Base-by-base conservation (phyloP, 768 basidiomycete species). In the Pisolithus tinctorius region DNA sequence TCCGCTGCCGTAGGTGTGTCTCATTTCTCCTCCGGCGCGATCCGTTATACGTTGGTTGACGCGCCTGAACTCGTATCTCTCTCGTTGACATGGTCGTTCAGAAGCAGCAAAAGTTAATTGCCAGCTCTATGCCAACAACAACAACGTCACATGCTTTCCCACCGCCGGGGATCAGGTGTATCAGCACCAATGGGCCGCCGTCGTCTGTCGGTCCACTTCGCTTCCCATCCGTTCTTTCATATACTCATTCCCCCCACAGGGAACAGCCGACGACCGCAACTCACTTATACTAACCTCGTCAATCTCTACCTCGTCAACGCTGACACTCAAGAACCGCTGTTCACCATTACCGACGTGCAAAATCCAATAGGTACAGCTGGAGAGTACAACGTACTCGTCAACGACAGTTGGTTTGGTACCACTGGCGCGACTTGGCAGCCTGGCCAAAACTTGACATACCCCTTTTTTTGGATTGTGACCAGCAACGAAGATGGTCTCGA, bases 391-490 rank as follows among this genome's bases (percentile, higher is more conserved):
- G 67, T 79, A 2, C 78, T 74, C 31, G 84, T 87, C 41, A 77
- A 91, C 61, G 91, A 93, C 64, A 63, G 73, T 14, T 92, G 87
- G 88, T 91, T 81, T 66, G 86, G 84, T 29, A 34, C 58, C 1
- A 65, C 74, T 25, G 86, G 83, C 27, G 48, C 63, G 29, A 57
- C 66, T 2, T 84, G 77, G 70, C 65, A 62, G 49, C 63, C 75
- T 43, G 77, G 77, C 39, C 58, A 69, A 16, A 79, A 84, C 54
- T 68, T 79, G 45, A 71, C 78, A 8, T 90, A 79, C 68, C 82
- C 85, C 0, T 93, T 79, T 60, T 92, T 76, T 69, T 94, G 85
- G 77, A 74, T 90, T 47, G 74, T 94, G 58, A 84, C 82, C n/a
- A 76, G 79, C 45, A 76, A 79, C 45, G 77, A 81, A 55, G 58